These are phyloP conservation scores for Cornus suecica DNA, from an alignment of 148 eudicot species.

Conservation along the genomic window DNA sequence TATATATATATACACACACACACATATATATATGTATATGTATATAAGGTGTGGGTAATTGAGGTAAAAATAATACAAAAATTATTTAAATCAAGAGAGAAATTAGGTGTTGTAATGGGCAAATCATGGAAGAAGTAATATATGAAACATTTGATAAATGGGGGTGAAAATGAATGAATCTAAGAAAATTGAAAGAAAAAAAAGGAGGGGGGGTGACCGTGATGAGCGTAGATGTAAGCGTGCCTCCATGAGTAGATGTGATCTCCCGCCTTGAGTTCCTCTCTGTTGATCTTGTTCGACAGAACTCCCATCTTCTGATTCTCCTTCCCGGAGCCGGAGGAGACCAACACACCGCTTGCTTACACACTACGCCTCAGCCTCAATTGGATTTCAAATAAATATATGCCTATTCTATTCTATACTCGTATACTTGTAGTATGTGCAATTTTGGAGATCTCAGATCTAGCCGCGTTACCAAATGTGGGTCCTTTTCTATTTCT, in stretches of 20 bases:
- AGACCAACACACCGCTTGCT: background rate
- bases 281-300: slow-evolving; percentile 52
- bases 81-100: no score
- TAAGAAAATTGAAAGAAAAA: background rate
- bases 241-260: slow-evolving; percentile 76
- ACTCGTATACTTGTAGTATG: no score
- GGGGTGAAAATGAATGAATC: background rate
- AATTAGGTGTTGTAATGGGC: no score
- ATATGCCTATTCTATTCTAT: no score
- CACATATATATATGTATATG: no score
- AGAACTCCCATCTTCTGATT: slow-evolving; percentile 34
- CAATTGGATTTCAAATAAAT: no score
- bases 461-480: no score
- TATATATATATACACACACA: no score
- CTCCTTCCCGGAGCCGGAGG: slow-evolving; percentile 7
- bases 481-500: no score
- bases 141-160: background rate
- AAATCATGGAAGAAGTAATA: background rate
- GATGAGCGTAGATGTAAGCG: slow-evolving; percentile 62
- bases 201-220: slow-evolving; percentile 26
- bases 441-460: no score
- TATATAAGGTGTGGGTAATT: no score
- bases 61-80: no score
- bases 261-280: slow-evolving; percentile 55
- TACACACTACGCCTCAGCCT: background rate